Conservation (phyloP, 345 rosid species). For the Aquilaria sinensis region DNA sequence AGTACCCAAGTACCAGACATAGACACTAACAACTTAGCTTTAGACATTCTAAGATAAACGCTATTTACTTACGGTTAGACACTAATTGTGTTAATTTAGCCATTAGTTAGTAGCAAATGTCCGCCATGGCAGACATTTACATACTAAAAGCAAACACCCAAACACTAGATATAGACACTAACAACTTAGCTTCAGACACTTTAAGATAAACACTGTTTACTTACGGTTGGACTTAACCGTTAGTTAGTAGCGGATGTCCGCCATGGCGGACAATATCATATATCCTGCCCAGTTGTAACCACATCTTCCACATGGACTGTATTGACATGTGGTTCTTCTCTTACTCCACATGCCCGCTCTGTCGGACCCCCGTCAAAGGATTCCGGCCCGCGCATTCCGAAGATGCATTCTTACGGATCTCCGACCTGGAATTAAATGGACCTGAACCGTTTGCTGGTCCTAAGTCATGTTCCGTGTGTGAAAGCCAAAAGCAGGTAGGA, state of each 20-base stretch:
- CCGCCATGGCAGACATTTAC: slow-evolving; percentile 18
- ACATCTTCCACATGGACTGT: slow-evolving; percentile 67
- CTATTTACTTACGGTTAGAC: no score
- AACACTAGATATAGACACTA: no score
- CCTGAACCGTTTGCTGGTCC: slow-evolving; percentile 25
- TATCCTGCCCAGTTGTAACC: slow-evolving; percentile 72
- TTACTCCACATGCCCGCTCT: slow-evolving; percentile 87
- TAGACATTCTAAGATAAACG: no score
- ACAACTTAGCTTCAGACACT: no score
- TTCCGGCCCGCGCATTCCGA: neutral
- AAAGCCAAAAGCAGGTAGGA: slow-evolving; percentile 15
- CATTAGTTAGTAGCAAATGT: no score
- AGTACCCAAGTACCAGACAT: no score
- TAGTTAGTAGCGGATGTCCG: no score
- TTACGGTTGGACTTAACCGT: no score
- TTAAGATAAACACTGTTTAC: no score
- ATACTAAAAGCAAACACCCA: no score
- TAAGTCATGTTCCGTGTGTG: slow-evolving; percentile 20
- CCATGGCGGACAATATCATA: slow-evolving; percentile 36
- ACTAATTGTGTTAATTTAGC: no score
- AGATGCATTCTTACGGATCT: slow-evolving; percentile 15
- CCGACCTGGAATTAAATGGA: slow-evolving; percentile 10
- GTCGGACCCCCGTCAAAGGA: slow-evolving; percentile 65
- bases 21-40: no score
- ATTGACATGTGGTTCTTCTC: slow-evolving; percentile 98